phyloP scores from a whole-genome alignment of 306 rosid species.

The Crataegus laevigata region DNA sequence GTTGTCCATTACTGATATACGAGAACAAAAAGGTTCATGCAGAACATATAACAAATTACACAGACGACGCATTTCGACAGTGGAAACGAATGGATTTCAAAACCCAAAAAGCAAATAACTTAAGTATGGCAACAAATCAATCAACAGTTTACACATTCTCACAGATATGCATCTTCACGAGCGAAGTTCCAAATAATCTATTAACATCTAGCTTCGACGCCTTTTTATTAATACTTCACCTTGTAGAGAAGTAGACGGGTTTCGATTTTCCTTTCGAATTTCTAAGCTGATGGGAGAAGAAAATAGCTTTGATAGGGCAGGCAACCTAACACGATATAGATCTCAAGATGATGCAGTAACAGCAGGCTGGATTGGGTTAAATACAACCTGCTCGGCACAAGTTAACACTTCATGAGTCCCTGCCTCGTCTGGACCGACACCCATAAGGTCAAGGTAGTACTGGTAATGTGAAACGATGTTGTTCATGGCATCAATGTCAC shows the following conservation, averaged over 20 bases:
- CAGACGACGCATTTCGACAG: constrained; percentile 1
- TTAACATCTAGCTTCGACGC: constrained; percentile 17
- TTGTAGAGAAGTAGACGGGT: constrained; percentile 13
- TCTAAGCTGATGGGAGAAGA: not conserved
- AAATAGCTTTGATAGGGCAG: not conserved
- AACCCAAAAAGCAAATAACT: constrained; percentile 4
- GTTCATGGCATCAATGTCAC: constrained; percentile 78
- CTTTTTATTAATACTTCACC: constrained; percentile 36
- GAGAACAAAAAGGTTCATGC: not conserved
- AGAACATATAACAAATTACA: constrained; percentile 13
- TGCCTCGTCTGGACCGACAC: constrained; percentile 61
- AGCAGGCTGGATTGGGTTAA: constrained; percentile 50
- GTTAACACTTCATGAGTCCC: constrained; percentile 56
- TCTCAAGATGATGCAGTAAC: constrained; percentile 47
- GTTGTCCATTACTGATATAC: constrained; percentile 4
- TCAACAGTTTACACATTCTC: not conserved
- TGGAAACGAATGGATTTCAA: constrained; percentile 12
- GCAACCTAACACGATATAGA: constrained; percentile 21
- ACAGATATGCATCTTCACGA: constrained; percentile 14
- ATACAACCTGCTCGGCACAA: constrained; percentile 70
- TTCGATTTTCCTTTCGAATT: not conserved
- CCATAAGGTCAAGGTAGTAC: constrained; percentile 73
- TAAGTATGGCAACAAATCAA: not conserved
- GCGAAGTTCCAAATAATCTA: not conserved
- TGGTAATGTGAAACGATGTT: constrained; percentile 64